A percentile compares a stretch with the other conserved stretches of the same genome.
Evolutionary conservation across 1,139 yeast species (phyloP).

Genomic region (Blastobotrys arbuscula): DNA sequence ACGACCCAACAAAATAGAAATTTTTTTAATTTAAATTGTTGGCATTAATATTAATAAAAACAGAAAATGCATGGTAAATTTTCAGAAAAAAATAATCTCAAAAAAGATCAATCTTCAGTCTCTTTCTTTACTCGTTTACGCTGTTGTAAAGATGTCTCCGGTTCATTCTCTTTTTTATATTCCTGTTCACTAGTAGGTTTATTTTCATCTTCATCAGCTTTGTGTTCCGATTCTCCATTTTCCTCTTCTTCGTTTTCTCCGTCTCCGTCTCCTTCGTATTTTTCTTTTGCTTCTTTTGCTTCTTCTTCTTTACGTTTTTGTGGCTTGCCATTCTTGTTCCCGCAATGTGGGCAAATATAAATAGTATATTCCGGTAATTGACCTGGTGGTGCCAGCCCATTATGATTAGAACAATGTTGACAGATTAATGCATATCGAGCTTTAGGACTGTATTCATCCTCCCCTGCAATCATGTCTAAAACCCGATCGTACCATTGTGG

Average conservation of each 20-base stretch:
- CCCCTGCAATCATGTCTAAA: conserved; percentile 57
- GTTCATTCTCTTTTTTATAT: not conserved
- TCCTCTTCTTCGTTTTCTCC: not conserved
- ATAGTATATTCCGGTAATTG: conserved; percentile 48
- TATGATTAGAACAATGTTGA: conserved; percentile 56
- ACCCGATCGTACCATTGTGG: conserved; percentile 40
- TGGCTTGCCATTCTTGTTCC: conserved; percentile 44
- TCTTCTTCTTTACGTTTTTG: conserved; percentile 6
- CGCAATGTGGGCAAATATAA: conserved; percentile 74
- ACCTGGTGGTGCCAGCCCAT: conserved; percentile 81
- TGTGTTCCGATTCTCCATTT: not conserved
- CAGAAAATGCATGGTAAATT: too few species aligned
- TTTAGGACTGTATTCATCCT: conserved; percentile 60
- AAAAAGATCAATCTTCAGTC: too few species aligned
- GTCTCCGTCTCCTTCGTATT: not conserved
- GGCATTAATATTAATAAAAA: too few species aligned
- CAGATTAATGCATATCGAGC: conserved; percentile 73
- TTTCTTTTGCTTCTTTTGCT: not conserved
- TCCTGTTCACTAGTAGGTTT: not conserved
- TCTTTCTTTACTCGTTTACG: conserved; percentile 3
- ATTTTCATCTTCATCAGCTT: not conserved
- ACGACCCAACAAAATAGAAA: conserved; percentile 66
- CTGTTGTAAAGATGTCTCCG: too few species aligned
- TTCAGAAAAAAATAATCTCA: not conserved
- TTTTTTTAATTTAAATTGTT: too few species aligned